Base-by-base conservation (phyloP, 768 basidiomycete genomes). In the Mycena haematopus region DNA sequence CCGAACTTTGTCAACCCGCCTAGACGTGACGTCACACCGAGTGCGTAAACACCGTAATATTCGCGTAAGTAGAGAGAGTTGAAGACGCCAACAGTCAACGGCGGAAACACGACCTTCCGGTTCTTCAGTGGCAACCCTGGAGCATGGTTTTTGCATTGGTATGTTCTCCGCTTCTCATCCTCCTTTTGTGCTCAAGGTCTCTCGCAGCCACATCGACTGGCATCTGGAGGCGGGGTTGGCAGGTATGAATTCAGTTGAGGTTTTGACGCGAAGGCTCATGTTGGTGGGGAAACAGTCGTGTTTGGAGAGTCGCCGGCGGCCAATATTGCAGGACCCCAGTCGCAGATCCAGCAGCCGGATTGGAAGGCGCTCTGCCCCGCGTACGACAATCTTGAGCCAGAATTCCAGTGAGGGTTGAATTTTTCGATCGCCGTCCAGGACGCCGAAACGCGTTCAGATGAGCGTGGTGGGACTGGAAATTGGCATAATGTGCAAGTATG, bases 121-220 rank as follows among this genome's bases (percentile, higher is more conserved):
- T 77, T 76, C 74, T 74, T 70, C 68, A 72, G 68, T 42, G 83
- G 86, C 62, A 90, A 89, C 73, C 77, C 89, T 0, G 89, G 88
- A 24, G 82, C 83, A 7, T 86, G 85, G 82, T 79, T 82, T 74
- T 72, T 82, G 52, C 81, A 81, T 56, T 77, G 77, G 78, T 79
- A 35, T 50, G 69, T 51, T n/a, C 2, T 6, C 6, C 6, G 19
- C 19, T 36, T 15, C 40, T n/a, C 6, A 2, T 6, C 19, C 9
- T 42, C 5, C 19, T 42, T 42, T n/a, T 7, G 40, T 42, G 17
- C 40, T 42, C 17, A 42, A 42, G 3, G 1, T 42, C 40, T n/a
- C 19, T 1, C 31, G n/a, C 38, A 74, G 75, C 54, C 75, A 76
- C 69, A 75, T 76, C 33, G 75, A 76, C 55, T 76, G 75, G 75